phyloP scores from a whole-genome alignment of 306 rosid species.

The Fagus sylvatica region DNA sequence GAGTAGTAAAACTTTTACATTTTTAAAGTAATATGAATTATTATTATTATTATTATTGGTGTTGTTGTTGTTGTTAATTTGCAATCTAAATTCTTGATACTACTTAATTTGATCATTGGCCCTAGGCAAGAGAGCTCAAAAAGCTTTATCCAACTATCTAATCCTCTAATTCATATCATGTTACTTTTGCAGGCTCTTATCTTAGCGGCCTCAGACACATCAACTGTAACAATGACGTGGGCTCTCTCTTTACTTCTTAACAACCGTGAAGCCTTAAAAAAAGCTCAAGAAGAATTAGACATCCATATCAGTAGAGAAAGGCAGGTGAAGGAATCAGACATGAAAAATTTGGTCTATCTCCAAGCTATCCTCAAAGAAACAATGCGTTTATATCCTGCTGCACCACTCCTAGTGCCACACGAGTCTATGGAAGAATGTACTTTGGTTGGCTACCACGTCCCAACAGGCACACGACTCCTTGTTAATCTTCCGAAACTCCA shows the following conservation, averaged over 20 bases:
- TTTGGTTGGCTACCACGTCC: slow-evolving; percentile 41
- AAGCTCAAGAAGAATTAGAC: slow-evolving; percentile 32
- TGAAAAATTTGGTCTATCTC: slow-evolving; percentile 37
- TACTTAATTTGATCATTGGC: too few relatives aligned
- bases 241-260: slow-evolving; percentile 34
- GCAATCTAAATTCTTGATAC: too few relatives aligned
- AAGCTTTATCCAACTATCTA: too few relatives aligned
- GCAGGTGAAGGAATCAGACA: slow-evolving; percentile 30
- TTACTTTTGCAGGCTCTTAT: slow-evolving; percentile 1
- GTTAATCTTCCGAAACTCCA: slow-evolving; percentile 48
- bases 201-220: slow-evolving; percentile 33
- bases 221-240: slow-evolving; percentile 34
- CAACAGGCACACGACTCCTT: slow-evolving; percentile 43
- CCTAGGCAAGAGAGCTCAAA: too few relatives aligned
- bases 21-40: too few relatives aligned
- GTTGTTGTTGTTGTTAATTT: too few relatives aligned
- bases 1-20: too few relatives aligned
- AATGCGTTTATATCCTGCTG: slow-evolving; percentile 49
- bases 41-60: too few relatives aligned
- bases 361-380: slow-evolving; percentile 56
- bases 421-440: slow-evolving; percentile 44
- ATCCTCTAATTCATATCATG: too few relatives aligned
- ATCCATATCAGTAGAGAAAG: slow-evolving; percentile 16
- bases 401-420: slow-evolving; percentile 34
- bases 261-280: slow-evolving; percentile 23